A percentile compares a stretch with the other conserved stretches of the same genome.
Conservation (phyloP, 164 flowering plant genomes). For the Macadamia tetraphylla region DNA sequence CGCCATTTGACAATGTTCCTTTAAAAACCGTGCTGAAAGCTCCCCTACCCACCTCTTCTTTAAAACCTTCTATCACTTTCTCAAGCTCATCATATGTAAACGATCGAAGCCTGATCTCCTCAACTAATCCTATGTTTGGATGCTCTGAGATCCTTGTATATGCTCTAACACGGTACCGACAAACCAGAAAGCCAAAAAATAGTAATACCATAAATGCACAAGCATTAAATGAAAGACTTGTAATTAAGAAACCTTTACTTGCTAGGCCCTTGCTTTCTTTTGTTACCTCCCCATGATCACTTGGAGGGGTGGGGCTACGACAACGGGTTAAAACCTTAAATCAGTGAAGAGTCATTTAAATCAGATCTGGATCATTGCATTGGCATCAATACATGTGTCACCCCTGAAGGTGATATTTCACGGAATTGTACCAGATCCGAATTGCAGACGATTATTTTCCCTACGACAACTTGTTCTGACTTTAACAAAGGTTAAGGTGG, state of each 20-base stretch:
- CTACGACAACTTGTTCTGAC: neutral
- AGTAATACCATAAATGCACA: neutral
- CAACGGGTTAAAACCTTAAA: too few relatives aligned
- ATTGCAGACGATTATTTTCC: too few relatives aligned
- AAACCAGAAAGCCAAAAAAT: slow-evolving; percentile 2
- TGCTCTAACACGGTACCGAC: neutral
- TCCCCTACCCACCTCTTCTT: slow-evolving; percentile 20
- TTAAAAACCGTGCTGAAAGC: slow-evolving; percentile 18
- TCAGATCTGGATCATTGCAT: too few relatives aligned
- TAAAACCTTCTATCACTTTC: slow-evolving; percentile 17
- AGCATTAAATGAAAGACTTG: neutral
- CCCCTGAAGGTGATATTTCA: too few relatives aligned
- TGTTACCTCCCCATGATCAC: neutral
- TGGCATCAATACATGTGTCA: too few relatives aligned
- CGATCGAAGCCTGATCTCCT: slow-evolving; percentile 5
- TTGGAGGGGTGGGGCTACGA: neutral
- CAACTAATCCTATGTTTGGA: too few relatives aligned
- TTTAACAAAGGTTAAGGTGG: neutral
- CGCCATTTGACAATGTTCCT: slow-evolving; percentile 6
- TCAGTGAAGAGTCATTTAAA: too few relatives aligned
- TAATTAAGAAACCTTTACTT: neutral
- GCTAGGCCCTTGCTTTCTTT: neutral
- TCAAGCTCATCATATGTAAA: slow-evolving; percentile 18
- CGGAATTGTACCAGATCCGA: too few relatives aligned
- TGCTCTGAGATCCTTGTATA: neutral